Evolutionary conservation across 2,329 filamentous ascomycete species (phyloP).

Genomic region (Colletotrichum viniferum): DNA sequence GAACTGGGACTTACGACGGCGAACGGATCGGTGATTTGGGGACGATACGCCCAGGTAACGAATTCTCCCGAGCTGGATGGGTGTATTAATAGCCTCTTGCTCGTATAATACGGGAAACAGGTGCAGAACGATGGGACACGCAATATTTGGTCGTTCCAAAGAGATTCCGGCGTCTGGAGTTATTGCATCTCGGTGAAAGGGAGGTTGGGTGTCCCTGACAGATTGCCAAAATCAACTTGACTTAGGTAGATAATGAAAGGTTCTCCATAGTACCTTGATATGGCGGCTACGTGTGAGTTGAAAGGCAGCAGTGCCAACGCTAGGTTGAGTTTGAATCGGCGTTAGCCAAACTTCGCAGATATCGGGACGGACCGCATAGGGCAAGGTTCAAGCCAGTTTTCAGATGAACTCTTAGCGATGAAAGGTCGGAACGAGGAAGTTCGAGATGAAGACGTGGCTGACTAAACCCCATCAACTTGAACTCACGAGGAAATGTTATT

Average conservation of each 20-base stretch:
- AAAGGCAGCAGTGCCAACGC: no score
- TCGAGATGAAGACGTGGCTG: neutral
- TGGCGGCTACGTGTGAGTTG: no score
- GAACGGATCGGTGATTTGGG: slow-evolving; percentile 93
- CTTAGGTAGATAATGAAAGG: neutral
- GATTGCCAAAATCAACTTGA: neutral
- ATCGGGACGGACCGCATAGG: neutral
- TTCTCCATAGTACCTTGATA: no score
- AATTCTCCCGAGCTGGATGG: no score
- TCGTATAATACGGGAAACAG: neutral
- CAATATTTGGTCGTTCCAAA: neutral
- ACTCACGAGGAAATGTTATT: neutral
- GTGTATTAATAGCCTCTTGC: neutral
- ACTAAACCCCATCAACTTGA: accelerated
- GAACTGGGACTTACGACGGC: slow-evolving; percentile 92
- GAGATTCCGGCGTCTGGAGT: slow-evolving; percentile 10
- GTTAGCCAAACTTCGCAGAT: neutral
- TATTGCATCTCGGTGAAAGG: neutral
- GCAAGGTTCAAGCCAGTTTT: neutral
- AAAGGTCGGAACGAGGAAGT: neutral
- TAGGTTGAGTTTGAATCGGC: neutral
- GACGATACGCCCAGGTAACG: slow-evolving; percentile 76
- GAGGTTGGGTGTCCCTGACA: neutral
- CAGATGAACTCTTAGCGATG: neutral
- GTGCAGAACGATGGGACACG: neutral